phyloP scores from a whole-genome alignment of 257 asterid species.

The Lycium barbarum region DNA sequence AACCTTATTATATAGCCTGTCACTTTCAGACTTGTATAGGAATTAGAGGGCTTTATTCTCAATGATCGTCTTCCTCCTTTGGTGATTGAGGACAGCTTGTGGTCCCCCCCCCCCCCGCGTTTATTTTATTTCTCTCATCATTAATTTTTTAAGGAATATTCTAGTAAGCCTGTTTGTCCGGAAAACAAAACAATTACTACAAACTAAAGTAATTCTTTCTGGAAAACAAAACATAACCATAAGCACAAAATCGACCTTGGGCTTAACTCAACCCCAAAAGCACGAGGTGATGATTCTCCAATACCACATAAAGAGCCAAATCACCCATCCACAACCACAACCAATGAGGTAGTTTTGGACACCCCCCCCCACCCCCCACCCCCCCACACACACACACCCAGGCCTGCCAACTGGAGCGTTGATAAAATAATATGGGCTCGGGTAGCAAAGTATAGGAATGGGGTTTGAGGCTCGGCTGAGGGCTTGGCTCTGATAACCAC shows the following conservation, averaged over 20 bases:
- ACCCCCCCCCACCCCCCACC: too few relatives aligned
- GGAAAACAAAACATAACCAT: neutral
- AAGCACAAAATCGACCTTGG: neutral
- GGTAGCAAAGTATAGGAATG: neutral
- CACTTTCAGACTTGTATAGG: neutral
- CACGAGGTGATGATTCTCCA: neutral
- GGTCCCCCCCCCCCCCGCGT: neutral
- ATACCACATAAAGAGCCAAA: neutral
- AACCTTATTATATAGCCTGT: neutral
- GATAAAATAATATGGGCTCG: neutral
- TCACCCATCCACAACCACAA: neutral
- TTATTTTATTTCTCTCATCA: neutral
- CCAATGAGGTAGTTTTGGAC: neutral
- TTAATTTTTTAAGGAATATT: constrained; percentile 17
- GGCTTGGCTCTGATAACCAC: neutral
- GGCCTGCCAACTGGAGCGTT: neutral
- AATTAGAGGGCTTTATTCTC: neutral
- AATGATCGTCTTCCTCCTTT: neutral
- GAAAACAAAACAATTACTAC: neutral
- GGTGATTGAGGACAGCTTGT: neutral
- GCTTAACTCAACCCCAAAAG: neutral
- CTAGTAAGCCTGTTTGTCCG: neutral
- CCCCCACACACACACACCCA: neutral
- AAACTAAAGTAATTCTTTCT: neutral
- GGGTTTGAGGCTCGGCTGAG: neutral